These are phyloP conservation scores for Eucalyptus melliodora DNA, from an alignment of 345 rosid species.

Conservation along the genomic window DNA sequence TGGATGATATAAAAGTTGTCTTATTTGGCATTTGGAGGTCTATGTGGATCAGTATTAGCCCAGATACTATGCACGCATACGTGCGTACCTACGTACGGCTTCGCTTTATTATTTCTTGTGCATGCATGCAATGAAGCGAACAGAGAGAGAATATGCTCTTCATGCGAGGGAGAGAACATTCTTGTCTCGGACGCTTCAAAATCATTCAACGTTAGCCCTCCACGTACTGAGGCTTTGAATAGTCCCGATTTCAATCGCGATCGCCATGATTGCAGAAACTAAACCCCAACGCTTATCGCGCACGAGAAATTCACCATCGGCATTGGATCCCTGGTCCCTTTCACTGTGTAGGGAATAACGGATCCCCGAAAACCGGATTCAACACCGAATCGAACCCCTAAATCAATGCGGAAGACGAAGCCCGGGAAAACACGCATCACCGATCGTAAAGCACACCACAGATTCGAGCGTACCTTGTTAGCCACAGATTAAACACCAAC, in stretches of 20 bases:
- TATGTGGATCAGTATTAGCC: neutral
- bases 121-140: neutral
- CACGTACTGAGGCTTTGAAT: neutral
- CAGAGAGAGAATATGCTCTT: neutral
- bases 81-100: neutral
- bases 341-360: too few species aligned
- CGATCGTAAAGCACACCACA: too few species aligned
- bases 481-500: too few species aligned
- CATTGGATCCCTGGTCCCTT: neutral
- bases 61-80: neutral
- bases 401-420: too few species aligned
- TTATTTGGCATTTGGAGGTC: neutral
- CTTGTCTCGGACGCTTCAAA: neutral
- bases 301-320: neutral
- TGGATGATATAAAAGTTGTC: neutral
- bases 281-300: neutral
- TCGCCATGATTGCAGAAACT: neutral
- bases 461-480: too few species aligned
- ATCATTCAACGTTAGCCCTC: neutral
- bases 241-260: neutral
- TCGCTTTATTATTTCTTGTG: neutral
- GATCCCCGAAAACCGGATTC: too few species aligned
- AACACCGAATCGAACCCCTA: too few species aligned
- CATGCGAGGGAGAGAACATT: neutral
- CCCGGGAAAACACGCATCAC: too few species aligned